phyloP scores from a whole-genome alignment of 1,139 yeast genomes.

The Yamadazyma pseudoaaseri region DNA sequence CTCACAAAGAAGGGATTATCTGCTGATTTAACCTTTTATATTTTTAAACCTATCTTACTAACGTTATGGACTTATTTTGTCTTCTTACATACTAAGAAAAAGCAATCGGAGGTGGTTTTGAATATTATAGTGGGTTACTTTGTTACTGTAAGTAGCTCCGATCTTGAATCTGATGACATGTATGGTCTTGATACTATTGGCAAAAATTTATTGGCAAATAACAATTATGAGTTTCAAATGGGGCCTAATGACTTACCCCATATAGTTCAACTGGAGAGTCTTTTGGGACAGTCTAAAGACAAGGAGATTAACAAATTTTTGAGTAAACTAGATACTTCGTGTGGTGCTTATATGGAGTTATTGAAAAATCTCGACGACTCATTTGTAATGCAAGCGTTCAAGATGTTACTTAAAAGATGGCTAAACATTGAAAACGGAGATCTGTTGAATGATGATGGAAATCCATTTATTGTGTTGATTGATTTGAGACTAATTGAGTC shows the following conservation, averaged over 20 bases:
- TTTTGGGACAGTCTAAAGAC: constrained; percentile 18
- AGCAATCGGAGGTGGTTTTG: constrained; percentile 42
- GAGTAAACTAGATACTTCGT: constrained; percentile 50
- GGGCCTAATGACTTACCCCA: constrained; percentile 59
- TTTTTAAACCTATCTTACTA: constrained; percentile 46
- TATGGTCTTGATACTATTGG: constrained; percentile 38
- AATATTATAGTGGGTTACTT: constrained; percentile 51
- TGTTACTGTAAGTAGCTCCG: constrained; percentile 32
- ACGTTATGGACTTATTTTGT: constrained; percentile 63
- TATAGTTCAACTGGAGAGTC: constrained; percentile 23
- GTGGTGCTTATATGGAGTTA: constrained; percentile 46
- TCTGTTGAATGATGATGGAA: constrained; percentile 21
- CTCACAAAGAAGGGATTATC: constrained; percentile 53
- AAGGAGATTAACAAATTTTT: constrained; percentile 30
- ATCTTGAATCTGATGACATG: constrained; percentile 15
- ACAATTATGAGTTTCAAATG: constrained; percentile 49
- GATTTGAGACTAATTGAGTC: constrained; percentile 66
- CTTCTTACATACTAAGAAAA: constrained; percentile 42
- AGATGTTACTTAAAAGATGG: constrained; percentile 60
- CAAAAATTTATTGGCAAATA: constrained; percentile 44
- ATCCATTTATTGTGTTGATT: constrained; percentile 56
- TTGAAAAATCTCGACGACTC: constrained; percentile 49
- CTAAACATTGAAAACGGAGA: constrained; percentile 23
- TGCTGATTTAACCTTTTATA: constrained; percentile 36
- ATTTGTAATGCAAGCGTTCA: constrained; percentile 48